Evolutionary conservation across 257 asterid species (phyloP), one percentile per base, ranked within the genome.

Genomic region (Leptodermis oblonga): DNA sequence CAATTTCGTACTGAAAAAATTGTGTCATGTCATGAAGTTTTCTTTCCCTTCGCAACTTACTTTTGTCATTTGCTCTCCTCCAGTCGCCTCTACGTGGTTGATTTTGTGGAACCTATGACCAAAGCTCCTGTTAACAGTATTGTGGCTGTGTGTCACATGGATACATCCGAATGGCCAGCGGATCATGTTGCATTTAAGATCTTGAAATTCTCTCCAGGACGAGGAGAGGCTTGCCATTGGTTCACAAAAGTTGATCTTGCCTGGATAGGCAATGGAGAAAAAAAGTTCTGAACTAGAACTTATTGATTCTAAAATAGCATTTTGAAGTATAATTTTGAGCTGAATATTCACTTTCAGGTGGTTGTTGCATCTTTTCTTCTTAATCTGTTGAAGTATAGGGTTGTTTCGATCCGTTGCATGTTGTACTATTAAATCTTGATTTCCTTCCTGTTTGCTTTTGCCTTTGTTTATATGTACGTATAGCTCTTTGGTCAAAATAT

Each of bases 11-110:
- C 67, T 1, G 43, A 69, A 20, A 78, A 59, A 43, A 62, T 77
- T 0, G 85, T 81, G 17, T 73, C 86, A 9, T 81, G 90, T 36
- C 90, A 85, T 58, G 88, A 81, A 48, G 70, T 73, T 6, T 79
- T 72, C 68, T 71, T 82, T 41, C 88, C 88, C 0, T 83, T 82
- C 34, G 78, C 88, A 0, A 71, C 84, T 0, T 85, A 81, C 42
- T 77, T 74, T 4, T 85, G 88, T 41, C 90, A 85, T 37, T 56
- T 77, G 53, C 58, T 85, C 4, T 39, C 82, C 3, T 81, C 86
- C 0, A 67, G 83, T 4, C 63, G 52, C 4, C 34, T 84, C 25
- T 81, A 79, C 30, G 54, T 65, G 0, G 78, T 84, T 26, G 83
- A 81, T 3, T 33, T 84, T 28, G 65, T 70, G 3, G 81, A 75